Evolutionary conservation across 2,329 filamentous ascomycete genomes (phyloP), one percentile per base, ranked within the genome.

Genomic region (Aspergillus sp.): DNA sequence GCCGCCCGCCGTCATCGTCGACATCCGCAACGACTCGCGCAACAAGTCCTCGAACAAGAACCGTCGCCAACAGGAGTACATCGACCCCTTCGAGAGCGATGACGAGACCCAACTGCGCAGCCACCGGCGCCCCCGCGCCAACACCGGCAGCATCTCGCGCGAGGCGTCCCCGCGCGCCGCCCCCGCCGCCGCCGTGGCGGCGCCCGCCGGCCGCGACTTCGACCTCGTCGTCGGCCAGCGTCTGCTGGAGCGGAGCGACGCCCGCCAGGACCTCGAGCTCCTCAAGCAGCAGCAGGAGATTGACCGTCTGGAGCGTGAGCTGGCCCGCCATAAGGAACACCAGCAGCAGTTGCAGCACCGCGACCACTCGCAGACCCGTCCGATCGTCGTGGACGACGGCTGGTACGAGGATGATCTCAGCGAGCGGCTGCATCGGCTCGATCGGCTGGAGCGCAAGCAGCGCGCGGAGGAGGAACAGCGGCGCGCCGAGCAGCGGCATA

Each of bases 321-420:
- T 72, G 33, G 61, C 62, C 33, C 65, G 60, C 26, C 54, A 62
- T 46, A 64, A 60, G 8, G 56, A 64, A 45, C 53, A 58, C 49
- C 52, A 56, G 4, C 61, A 65, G 22, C 63, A 42, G n/a, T 17
- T 17, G 17, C 40, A 42, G 40, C 40, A 42, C 40, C 40, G 19
- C 16, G 16, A 42, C 11, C 40, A 42, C 19, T 19, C 16, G 17
- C n/a, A 68, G 59, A 51, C 58, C 30, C 66, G 67, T 20, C 51
- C 66, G 41, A 55, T 67, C 19, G 66, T 60, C 35, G 60, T 76
- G 46, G 71, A 75, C 49, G 75, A 79, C 11, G 72, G 77, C 53
- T 59, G 69, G 66, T 59, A 74, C 66, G 59, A 76, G 70, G 65
- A 71, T 16, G 71, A 72, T 54, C 66, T 70, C 43, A 66, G 63